Conservation (phyloP, 257 asterid species). For the Fraxinus cuspidata region DNA sequence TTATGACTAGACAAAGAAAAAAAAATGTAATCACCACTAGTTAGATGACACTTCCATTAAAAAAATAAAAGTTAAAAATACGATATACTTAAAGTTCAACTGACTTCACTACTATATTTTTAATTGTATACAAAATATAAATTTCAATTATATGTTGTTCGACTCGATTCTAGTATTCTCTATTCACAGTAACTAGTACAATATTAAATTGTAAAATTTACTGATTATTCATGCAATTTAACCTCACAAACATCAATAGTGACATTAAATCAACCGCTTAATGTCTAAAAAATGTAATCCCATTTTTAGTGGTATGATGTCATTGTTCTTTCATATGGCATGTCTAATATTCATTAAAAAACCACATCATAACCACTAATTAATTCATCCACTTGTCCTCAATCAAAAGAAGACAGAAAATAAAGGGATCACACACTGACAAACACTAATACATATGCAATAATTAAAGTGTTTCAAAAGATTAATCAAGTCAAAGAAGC, state of each 20-base stretch:
- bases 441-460: not conserved
- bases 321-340: not conserved
- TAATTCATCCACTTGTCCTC: not conserved
- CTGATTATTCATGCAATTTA: not conserved
- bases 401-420: not conserved
- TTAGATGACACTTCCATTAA: not conserved
- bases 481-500: slow-evolving; percentile 5
- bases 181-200: too few relatives aligned
- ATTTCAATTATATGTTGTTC: too few relatives aligned
- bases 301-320: not conserved
- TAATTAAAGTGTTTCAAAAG: not conserved
- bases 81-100: fast-evolving
- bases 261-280: not conserved
- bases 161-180: too few relatives aligned
- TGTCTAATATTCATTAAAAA: not conserved
- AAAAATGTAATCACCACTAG: not conserved
- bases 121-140: too few relatives aligned
- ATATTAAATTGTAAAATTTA: too few relatives aligned
- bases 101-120: too few relatives aligned
- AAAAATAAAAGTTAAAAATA: too few relatives aligned
- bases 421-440: not conserved
- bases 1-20: not conserved
- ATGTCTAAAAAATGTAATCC: not conserved
- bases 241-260: not conserved
- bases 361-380: not conserved